phyloP scores from a whole-genome alignment of 1,139 yeast genomes.

The Saccharomyces hybrid region DNA sequence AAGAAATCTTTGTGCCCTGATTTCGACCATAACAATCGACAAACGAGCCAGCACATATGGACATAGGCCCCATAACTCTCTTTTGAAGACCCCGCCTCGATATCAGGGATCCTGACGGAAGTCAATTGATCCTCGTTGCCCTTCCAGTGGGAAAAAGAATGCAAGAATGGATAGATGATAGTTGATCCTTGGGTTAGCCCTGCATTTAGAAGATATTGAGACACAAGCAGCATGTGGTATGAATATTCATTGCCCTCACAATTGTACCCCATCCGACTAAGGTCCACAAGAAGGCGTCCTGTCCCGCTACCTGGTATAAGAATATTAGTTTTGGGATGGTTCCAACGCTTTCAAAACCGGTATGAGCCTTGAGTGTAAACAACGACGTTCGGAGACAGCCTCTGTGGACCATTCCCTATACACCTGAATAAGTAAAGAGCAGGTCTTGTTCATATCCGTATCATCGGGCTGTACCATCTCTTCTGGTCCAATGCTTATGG shows the following conservation, averaged over 20 bases:
- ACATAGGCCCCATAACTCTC: constrained; percentile 52
- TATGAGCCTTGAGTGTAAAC: constrained; percentile 42
- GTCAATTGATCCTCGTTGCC: constrained; percentile 43
- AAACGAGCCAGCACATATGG: constrained; percentile 77
- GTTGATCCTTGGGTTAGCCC: constrained; percentile 37
- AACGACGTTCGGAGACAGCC: constrained; percentile 47
- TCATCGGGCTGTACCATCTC: constrained; percentile 43
- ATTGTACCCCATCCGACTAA: constrained; percentile 58
- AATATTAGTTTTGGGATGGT: constrained; percentile 40
- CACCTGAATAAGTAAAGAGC: constrained; percentile 55
- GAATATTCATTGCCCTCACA: constrained; percentile 85
- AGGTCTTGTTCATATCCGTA: constrained; percentile 53
- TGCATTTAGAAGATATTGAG: constrained; percentile 56
- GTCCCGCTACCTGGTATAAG: constrained; percentile 81
- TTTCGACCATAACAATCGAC: constrained; percentile 63
- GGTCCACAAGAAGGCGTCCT: constrained; percentile 69
- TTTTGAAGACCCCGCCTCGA: constrained; percentile 38
- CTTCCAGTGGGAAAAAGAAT: constrained; percentile 42
- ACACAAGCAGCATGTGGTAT: constrained; percentile 68
- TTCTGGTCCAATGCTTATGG: constrained; percentile 46
- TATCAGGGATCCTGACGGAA: constrained; percentile 48
- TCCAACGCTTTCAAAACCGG: constrained; percentile 38
- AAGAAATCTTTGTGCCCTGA: constrained; percentile 33
- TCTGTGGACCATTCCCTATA: constrained; percentile 71
- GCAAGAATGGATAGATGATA: constrained; percentile 49